Base-by-base conservation (phyloP, 2,329 filamentous ascomycete genomes). In the Aspergillus tanneri region DNA sequence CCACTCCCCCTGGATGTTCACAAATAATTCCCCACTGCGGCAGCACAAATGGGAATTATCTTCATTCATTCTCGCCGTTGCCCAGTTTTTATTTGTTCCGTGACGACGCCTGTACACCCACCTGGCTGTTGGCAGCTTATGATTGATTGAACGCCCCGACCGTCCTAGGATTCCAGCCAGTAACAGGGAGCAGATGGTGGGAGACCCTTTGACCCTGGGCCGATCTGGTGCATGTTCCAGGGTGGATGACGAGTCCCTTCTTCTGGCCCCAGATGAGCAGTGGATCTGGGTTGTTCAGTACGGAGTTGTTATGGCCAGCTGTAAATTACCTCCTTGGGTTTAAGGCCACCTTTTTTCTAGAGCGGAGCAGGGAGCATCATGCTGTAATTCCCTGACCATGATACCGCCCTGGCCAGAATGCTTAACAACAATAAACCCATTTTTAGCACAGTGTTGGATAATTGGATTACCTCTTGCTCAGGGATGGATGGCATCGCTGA, bases 141-240 rank as follows among this genome's bases (percentile, higher is more conserved):
- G 32, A 44, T 37, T 44, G 32, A 44, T 21, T 37, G 42, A 37
- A 35, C n/a, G 42, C n/a, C n/a, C n/a, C 28, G 28, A 32, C 28
- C 11, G 28, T n/a, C n/a, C n/a, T n/a, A n/a, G 21, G 4, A 43
- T 24, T 35, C 16, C 10, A 36, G 23, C 23, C 28, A 32, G 28
- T 32, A 5, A 32, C n/a, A 12, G 8, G 4, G 12, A 14, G 28
- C 28, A 14, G 12, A 32, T 14, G 28, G 28, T 14, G 45, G 24
- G 27, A 46, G 25, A 36, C 34, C 44, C 30, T 46, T 41, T 27
- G 25, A 43, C 35, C 48, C 49, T 49, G 46, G 46, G 42, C 23
- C 40, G 52, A 52, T 54, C 52, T 19, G 22, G 30, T 21, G 36
- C 37, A 22, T 22, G 41, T 46, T 43, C 40, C 44, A 52, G 34